Evolutionary conservation across 441 rosid species (phyloP).

Genomic region (Adansonia gregorii): DNA sequence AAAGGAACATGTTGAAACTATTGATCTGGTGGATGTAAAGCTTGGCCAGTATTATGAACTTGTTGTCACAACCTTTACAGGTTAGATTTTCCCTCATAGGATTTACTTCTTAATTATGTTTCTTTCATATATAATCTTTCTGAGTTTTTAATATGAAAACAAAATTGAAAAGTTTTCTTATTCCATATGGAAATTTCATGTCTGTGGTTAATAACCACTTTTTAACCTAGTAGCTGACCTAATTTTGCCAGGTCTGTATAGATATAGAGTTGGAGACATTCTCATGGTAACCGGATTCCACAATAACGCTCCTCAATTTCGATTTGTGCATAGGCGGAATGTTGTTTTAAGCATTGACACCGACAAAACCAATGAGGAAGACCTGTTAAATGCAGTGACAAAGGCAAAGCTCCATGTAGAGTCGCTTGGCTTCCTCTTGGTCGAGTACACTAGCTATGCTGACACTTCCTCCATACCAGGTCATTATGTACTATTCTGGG

Average conservation of each 20-base stretch:
- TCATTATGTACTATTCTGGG: constrained; percentile 88
- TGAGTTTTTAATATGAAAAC: background rate
- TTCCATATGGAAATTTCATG: background rate
- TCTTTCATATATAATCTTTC: background rate
- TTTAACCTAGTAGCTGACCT: background rate
- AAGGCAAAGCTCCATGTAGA: constrained; percentile 61
- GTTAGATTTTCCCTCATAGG: constrained; percentile 30
- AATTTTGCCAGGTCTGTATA: constrained; percentile 54
- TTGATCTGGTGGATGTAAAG: constrained; percentile 74
- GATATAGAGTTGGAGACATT: constrained; percentile 90
- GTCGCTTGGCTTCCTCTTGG: constrained; percentile 60
- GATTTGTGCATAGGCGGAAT: constrained; percentile 72
- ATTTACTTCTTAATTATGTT: background rate
- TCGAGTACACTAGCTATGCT: constrained; percentile 81
- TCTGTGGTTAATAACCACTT: no score
- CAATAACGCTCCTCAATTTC: constrained; percentile 82
- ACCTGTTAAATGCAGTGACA: constrained; percentile 75
- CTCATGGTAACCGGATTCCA: constrained; percentile 75
- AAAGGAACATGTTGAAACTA: constrained; percentile 34
- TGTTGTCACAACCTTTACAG: constrained; percentile 85
- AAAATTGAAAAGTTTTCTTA: background rate
- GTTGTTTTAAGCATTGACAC: constrained; percentile 82
- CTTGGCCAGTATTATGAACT: constrained; percentile 74
- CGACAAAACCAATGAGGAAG: constrained; percentile 88
- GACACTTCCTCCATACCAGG: constrained; percentile 81